Evolutionary conservation across 1,284 basidiomycete species (phyloP), one percentile per base, ranked within the genome.

Genomic region (Boletellus sp.): DNA sequence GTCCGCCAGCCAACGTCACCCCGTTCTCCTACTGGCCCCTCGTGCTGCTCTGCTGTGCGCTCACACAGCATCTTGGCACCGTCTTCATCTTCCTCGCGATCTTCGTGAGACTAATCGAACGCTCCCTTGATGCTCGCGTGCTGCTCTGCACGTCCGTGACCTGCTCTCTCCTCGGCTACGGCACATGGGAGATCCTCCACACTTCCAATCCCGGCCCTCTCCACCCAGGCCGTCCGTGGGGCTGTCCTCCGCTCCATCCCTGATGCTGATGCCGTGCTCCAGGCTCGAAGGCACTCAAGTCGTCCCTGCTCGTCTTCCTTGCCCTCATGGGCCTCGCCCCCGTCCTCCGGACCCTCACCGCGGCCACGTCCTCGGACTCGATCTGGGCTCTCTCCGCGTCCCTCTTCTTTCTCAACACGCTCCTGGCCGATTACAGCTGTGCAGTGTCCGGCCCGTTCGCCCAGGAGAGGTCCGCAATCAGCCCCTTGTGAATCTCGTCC

Each of bases 301-400:
- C 79, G 2, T 84, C 91, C 7, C 77, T 94, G 36, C 76, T 98
- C 41, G 87, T 95, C 46, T 89, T 94, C 56, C 77, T 98, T 6
- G 81, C 91, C 3, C 76, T 99, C 45, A 80, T 95, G 68, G 85
- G 94, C 5, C 76, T 98, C 35, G 87, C 94, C 0, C 96, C 96
- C 1, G 88, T 98, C 5, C 72, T 99, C 47, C 80, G 88, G 53
- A 97, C 94, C 1, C 71, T 99, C 55, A 96, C 93, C 10, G 90
- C 91, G 33, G 91, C 94, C 8, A 98, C 94, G 0, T 97, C 95
- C 16, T 89, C 87, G 11, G 96, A 99, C 66, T 94, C 92, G 21
- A 96, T 98, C 55, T 98, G 94, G 93, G 94, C 94, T 7, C 70
- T 98, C 36, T 82, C 91, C 37, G 78, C 79, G 11, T 70, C 71